Base-by-base conservation (phyloP, 176 grass and related monocot genomes). In the Saccharum spontaneum region DNA sequence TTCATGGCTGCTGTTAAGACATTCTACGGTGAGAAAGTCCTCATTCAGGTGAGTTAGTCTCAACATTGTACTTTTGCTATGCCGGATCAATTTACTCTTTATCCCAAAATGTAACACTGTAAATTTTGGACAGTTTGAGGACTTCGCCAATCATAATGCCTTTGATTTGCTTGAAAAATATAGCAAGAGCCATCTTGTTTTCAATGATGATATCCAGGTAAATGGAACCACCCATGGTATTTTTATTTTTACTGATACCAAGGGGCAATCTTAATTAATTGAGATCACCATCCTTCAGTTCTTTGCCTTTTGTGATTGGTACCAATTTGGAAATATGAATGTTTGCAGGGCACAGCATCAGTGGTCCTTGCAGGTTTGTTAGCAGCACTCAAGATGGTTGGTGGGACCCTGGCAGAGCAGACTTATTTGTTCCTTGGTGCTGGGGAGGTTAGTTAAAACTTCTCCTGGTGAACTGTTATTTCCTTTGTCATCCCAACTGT, bases 141-240 rank as follows among this genome's bases (percentile, higher is more conserved):
- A 99, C 82, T 99, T 99, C 10, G 97, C 97, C 54, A 99, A 99
- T 81, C 97, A 99, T 77, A 97, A 99, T 86, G 97, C 97, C 23
- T 99, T 99, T 82, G 94, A 96, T 76, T 90, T 99, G 88, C 97
- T 99, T 68, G 82, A 86, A 79, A 96, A 92, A 84, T 99, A 97
- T 68, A 92, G 90, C 88, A 96, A 99, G 90, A 91, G 71, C n/a
- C 97, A 99, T 88, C 97, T 99, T 70, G 97, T 99, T 70, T 99
- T 99, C 83, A 99, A 99, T 82, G 97, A 99, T 86, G 97, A 99
- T 82, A 99, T 99, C 86, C 97, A 96, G 94, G 97, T 99, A 67
- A 79, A 64, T 46, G 3, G 18, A 79, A 85, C 59, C 26, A 74
- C 24, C 24, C 40, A 11, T 74, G 37, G 66, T 40, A 38, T 8